Evolutionary conservation across 257 asterid genomes (phyloP), one percentile per base, ranked within the genome.

Genomic region (Cynanchum wilfordii): DNA sequence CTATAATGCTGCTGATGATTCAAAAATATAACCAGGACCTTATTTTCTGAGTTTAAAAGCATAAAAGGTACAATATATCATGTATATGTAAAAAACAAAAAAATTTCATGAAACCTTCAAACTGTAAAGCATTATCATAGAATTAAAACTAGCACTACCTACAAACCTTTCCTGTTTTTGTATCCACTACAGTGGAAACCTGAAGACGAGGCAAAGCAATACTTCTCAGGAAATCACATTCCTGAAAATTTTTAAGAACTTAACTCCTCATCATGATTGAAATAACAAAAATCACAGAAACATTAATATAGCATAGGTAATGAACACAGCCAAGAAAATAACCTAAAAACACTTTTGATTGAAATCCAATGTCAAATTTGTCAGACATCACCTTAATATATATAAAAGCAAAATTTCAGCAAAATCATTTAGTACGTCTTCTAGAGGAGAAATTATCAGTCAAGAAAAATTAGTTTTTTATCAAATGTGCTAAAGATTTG

Each of bases 171-270:
- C 97, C 97, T 60, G 97, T 88, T 83, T 71, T 88, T 78, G 88
- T 70, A 76, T 92, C 97, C 66, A 92, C 97, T 58, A 92, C 97
- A 4, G 96, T 88, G 60, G 97, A 92, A 79, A 84, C 75, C 71
- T 80, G 84, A 57, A 89, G 90, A 73, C 89, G 97, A 69, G 97
- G 96, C 72, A 64, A 75, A 52, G 97, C 93, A 67, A 86, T 78
- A 69, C 81, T 90, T 81, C 88, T 88, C 71, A 92, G 96, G 83
- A 89, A 89, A 82, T 89, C 96, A 50, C 97, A 92, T 78, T 92
- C 97, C 96, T 92, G 85, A 36, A 77, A 77, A 55, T 73, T 69
- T 74, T 65, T 49, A 49, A 36, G n/a, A 51, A 30, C 69, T 65
- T 58, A 77, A 10, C 42, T 67, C 51, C 65, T 22, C 33, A 29